phyloP scores from a whole-genome alignment of 2,329 filamentous ascomycete genomes.

The Colletotrichum cuscutae region DNA sequence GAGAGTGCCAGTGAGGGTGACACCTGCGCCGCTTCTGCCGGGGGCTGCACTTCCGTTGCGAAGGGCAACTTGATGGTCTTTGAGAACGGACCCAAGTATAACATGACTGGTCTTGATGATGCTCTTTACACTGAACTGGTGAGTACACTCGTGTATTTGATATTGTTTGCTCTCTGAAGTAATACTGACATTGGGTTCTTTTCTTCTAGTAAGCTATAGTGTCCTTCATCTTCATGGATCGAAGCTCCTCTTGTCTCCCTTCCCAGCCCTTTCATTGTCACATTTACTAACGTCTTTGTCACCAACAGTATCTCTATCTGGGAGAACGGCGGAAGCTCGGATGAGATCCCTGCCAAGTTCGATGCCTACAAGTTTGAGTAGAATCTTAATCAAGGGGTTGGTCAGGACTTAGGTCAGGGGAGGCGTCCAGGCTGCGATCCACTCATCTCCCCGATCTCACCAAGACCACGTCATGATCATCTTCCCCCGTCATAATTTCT shows the following conservation, averaged over 20 bases:
- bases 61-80: not conserved
- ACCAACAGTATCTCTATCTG: not conserved
- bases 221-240: not conserved
- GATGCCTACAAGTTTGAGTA: not conserved
- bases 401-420: no score
- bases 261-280: no score
- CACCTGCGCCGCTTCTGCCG: not conserved
- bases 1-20: no score
- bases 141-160: not conserved
- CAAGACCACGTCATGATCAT: not conserved
- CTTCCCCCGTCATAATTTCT: not conserved
- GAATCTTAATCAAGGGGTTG: not conserved
- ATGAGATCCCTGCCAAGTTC: not conserved
- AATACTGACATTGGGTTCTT: not conserved
- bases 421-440: not conserved
- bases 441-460: not conserved
- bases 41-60: not conserved
- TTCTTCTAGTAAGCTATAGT: not conserved
- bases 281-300: not conserved
- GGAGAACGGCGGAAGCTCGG: not conserved
- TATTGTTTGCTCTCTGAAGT: rapidly evolving
- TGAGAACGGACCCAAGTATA: not conserved
- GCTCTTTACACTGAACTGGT: not conserved
- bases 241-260: no score
- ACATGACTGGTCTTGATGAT: not conserved